Conservation (phyloP, 306 rosid genomes). For the Gleditsia sinensis region DNA sequence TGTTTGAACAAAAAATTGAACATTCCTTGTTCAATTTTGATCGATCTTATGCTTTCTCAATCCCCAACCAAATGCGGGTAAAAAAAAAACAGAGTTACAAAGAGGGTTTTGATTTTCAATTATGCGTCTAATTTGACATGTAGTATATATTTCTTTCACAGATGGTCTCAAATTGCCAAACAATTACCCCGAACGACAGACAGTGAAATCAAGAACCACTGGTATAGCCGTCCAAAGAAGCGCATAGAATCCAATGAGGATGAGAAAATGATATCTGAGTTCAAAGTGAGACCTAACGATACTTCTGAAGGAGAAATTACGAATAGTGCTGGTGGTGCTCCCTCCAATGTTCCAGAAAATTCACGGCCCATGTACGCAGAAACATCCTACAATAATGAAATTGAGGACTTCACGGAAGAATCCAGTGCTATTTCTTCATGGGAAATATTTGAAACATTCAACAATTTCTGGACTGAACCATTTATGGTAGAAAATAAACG, state of each 20-base stretch:
- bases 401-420: neutral
- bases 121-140: neutral
- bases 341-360: constrained; percentile 44
- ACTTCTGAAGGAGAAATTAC: constrained; percentile 7
- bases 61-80: neutral
- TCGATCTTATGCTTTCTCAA: too few relatives aligned
- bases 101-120: neutral
- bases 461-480: constrained; percentile 64
- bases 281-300: neutral
- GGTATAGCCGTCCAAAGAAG: constrained; percentile 68
- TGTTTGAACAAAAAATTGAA: too few relatives aligned
- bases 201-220: constrained; percentile 66
- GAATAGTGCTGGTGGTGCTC: neutral
- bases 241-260: neutral
- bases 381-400: neutral
- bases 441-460: constrained; percentile 24
- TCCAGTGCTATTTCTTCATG: constrained; percentile 6
- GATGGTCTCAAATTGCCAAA: constrained; percentile 71
- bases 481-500: constrained; percentile 35
- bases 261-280: neutral
- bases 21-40: too few relatives aligned
- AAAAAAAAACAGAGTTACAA: neutral
- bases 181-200: constrained; percentile 67
- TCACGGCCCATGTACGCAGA: constrained; percentile 30
- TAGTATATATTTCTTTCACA: neutral